Percentiles rank a stretch among this genome's conserved stretches.
These are phyloP conservation scores for Excoecaria cochinchinensis DNA, from an alignment of 345 rosid genomes.

Conservation along the genomic window DNA sequence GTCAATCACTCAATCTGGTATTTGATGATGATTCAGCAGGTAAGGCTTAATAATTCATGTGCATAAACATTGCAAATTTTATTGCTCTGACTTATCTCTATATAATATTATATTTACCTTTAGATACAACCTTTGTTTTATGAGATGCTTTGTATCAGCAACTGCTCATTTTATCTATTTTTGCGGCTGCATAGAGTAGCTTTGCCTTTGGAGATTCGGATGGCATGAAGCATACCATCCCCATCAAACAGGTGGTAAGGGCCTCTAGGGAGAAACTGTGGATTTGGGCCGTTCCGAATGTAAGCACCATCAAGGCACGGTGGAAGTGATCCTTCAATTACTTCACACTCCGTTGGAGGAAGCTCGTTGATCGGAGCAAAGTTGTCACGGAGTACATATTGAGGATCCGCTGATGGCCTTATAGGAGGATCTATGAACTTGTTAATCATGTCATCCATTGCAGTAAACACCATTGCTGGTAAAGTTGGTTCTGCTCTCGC, in stretches of 20 bases:
- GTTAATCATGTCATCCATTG: conserved; percentile 52
- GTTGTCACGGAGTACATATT: conserved; percentile 43
- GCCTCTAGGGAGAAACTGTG: conserved; percentile 61
- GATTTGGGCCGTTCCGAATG: conserved; percentile 71
- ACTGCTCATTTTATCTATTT: too few relatives aligned
- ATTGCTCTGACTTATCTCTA: too few relatives aligned
- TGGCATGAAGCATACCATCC: conserved; percentile 69
- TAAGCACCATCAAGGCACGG: conserved; percentile 59
- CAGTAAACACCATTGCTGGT: conserved; percentile 31
- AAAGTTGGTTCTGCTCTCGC: conserved; percentile 21
- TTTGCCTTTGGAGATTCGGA: conserved; percentile 41
- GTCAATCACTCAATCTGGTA: too few relatives aligned
- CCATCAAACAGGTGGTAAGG: conserved; percentile 73
- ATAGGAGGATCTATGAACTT: conserved; percentile 59
- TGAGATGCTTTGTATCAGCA: too few relatives aligned
- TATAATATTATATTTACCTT: too few relatives aligned
- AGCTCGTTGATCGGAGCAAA: conserved; percentile 65
- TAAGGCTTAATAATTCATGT: too few relatives aligned
- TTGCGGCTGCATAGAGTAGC: conserved; percentile 55
- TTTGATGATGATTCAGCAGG: too few relatives aligned
- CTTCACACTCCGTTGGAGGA: conserved; percentile 56
- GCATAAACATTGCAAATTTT: too few relatives aligned
- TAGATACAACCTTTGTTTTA: too few relatives aligned
- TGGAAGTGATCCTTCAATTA: conserved; percentile 49
- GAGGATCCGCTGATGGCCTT: conserved; percentile 48